Evolutionary conservation across 1,139 yeast genomes (phyloP), one percentile per base, ranked within the genome.

Genomic region (Pichia sp.): DNA sequence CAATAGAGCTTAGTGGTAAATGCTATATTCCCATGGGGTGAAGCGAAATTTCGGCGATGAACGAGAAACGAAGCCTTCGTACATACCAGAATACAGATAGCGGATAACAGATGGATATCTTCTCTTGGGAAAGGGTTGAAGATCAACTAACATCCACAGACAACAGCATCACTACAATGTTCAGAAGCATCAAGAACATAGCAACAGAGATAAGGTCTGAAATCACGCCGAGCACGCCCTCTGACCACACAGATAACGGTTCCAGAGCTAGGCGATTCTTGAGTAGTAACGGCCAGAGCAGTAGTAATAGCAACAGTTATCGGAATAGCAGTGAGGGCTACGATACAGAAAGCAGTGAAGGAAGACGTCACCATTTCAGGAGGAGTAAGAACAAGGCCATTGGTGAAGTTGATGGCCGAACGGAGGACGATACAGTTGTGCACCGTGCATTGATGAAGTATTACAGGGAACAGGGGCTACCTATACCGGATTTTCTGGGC

Each of bases 381-480:
- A 25, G 16, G 16, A 10, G 16, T 14, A 25, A 25, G 27, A 25
- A 25, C 5, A 25, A 25, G 16, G 11, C 18, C 10, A 25, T 29
- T 14, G 36, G 25, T 13, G 59, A 55, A 27, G 48, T 49, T 18
- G 62, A 58, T 34, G 57, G 55, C 5, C 46, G 46, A 12, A 43
- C 48, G 6, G 55, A 53, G 21, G 50, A 50, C 13, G 52, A 50
- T 18, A 59, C 63, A 0, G 47, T 52, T 21, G 56, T 59, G 2
- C 57, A 55, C 27, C 43, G 40, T 15, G 53, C 61, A 0, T 31
- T 59, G 18, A 45, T 54, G 7, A 49, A 43, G 18, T 54, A 35
- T 34, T 57, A 48, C 38, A 40, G 41, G 16, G 47, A 47, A 12
- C 41, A 40, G n/a, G 49, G 48, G 15, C 26, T 32, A 15, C 33